Evolutionary conservation across 106 monocot genomes (phyloP).

Genomic region (Chionographis japonica): DNA sequence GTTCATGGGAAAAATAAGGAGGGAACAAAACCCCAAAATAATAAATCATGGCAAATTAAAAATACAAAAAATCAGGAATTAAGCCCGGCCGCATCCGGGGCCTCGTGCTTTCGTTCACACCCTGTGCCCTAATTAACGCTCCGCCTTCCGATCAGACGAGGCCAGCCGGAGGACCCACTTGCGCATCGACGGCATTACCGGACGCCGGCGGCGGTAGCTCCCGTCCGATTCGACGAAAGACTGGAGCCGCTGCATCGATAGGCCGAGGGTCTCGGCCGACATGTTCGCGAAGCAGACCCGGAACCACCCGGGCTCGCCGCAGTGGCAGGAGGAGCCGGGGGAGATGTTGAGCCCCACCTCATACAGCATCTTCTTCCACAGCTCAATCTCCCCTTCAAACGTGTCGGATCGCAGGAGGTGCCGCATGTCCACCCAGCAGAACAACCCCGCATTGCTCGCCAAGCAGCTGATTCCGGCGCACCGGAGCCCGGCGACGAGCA

Average conservation of each 20-base stretch:
- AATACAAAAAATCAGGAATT: too few species aligned
- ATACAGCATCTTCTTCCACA: slow-evolving; percentile 81
- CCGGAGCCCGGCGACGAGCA: slow-evolving; percentile 41
- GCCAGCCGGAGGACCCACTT: slow-evolving; percentile 12
- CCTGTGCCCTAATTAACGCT: neutral
- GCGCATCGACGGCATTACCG: too few species aligned
- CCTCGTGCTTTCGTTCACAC: too few species aligned
- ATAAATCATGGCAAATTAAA: too few species aligned
- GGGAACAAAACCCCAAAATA: too few species aligned
- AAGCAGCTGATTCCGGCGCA: slow-evolving; percentile 50
- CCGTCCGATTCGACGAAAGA: slow-evolving; percentile 23
- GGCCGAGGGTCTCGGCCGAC: slow-evolving; percentile 46
- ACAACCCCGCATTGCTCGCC: slow-evolving; percentile 71
- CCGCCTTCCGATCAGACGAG: neutral
- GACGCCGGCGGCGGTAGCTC: neutral
- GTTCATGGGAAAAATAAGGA: too few species aligned
- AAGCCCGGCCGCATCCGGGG: too few species aligned
- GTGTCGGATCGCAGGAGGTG: slow-evolving; percentile 29
- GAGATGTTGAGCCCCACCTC: slow-evolving; percentile 76
- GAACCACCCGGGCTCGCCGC: slow-evolving; percentile 87
- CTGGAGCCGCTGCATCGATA: slow-evolving; percentile 52
- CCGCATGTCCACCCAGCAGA: slow-evolving; percentile 95
- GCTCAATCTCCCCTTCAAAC: slow-evolving; percentile 66
- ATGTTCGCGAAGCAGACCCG: slow-evolving; percentile 90
- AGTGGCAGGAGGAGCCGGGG: slow-evolving; percentile 87